Evolutionary conservation across 2,329 filamentous ascomycete species (phyloP).

Genomic region (Botrytis fabae): DNA sequence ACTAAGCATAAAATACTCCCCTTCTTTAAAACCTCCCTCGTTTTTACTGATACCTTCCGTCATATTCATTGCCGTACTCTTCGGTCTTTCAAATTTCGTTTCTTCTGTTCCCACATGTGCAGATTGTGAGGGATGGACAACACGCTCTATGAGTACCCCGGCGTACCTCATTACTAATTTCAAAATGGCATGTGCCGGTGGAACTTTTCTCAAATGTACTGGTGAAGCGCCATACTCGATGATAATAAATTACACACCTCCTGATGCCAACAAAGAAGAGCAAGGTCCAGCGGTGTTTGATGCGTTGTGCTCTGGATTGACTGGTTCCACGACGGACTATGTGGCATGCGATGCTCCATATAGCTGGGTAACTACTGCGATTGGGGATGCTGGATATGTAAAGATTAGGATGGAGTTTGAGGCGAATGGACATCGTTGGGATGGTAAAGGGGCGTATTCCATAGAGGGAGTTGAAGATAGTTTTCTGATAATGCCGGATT

Average conservation of each 20-base stretch:
- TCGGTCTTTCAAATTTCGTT: background rate
- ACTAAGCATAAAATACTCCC: too few relatives aligned
- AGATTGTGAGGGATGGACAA: background rate
- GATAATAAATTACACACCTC: background rate
- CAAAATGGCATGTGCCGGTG: background rate
- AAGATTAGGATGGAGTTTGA: background rate
- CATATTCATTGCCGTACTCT: background rate
- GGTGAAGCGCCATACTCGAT: background rate
- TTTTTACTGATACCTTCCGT: background rate
- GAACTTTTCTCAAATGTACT: background rate
- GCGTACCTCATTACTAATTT: background rate
- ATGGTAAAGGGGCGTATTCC: background rate
- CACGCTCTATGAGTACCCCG: background rate
- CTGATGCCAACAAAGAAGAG: background rate
- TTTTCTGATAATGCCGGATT: background rate
- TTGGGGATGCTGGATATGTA: background rate
- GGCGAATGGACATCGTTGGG: background rate
- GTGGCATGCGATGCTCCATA: background rate
- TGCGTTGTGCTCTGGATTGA: background rate
- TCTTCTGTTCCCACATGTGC: background rate
- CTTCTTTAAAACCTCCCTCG: background rate
- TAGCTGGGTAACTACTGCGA: background rate
- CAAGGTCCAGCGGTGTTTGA: background rate
- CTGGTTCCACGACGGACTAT: background rate
- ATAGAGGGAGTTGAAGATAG: background rate